Base-by-base conservation (phyloP, 495 filamentous ascomycete genomes). In the Aspergillus carlsbadensis region DNA sequence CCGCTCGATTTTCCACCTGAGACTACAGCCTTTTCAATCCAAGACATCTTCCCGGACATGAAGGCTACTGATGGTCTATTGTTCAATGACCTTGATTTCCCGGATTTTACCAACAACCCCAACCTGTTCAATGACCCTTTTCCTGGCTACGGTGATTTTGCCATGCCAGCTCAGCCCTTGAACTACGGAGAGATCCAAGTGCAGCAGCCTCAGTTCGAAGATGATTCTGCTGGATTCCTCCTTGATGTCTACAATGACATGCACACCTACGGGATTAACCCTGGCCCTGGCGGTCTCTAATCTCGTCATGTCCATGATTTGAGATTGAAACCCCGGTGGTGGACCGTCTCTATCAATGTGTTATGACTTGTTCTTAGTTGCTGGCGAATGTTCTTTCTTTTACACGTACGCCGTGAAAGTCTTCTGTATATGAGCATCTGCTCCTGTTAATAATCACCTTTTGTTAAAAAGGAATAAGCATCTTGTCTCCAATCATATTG, bases 231-330 rank as follows among this genome's bases (percentile, higher is more conserved):
- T 43, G 26, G 36, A 5, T 57, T 57, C 29, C 45, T 57, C 13
- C 45, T 57, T 18, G 54, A 57, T 50, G 46, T 57, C 35, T 57
- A 57, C 31, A 57, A 57, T 20, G 54, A 57, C 15, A 57, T 57
- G 54, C 36, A 50, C 37, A 43, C 45, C 2, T 57, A 57, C 37
- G 54, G 54, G 29, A 35, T 57, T 11, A 49, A 49, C 36, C 54
- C 54, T 20, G 35, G 46, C 36, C 54, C 54, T 41, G 35, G 46
- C 13, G 54, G 54, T 42, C 34, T 57, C 46, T 57, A 40, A 50
- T 50, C 37, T 29, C 45, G 10, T 57, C 49, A 52, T 15, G 6
- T 29, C 10, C 6, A 36, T 35, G 17, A 26, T 50, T n/a, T 35
- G 26, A 50, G 26, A 50, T 10, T 2, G 36, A 52, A 52, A 41